Percentiles rank a stretch among this genome's conserved stretches.
Conservation (phyloP, 148 eudicot genomes). For the Suaeda aralocaspica region DNA sequence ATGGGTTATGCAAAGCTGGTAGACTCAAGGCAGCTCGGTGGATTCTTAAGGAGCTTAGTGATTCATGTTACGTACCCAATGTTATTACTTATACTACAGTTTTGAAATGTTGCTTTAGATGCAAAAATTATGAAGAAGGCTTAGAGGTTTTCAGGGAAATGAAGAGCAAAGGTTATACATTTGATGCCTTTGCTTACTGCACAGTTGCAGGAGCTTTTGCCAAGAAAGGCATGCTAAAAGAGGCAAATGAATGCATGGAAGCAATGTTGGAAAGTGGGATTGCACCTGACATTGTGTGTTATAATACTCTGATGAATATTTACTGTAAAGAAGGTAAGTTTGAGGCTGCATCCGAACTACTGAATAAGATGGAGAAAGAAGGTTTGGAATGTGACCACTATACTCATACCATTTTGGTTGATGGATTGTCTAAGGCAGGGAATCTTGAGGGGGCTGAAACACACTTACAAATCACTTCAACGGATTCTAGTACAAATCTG, state of each 20-base stretch:
- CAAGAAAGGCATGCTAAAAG: conserved; percentile 47
- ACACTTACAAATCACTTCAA: conserved; percentile 37
- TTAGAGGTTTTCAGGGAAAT: conserved; percentile 63
- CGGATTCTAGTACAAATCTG: conserved; percentile 48
- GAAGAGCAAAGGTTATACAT: conserved; percentile 74
- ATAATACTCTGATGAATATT: conserved; percentile 70
- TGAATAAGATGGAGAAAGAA: conserved; percentile 52
- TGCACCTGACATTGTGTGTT: conserved; percentile 58
- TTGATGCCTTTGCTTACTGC: conserved; percentile 85
- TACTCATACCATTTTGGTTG: conserved; percentile 75
- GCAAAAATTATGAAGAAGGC: conserved; percentile 51
- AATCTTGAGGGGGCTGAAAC: conserved; percentile 52
- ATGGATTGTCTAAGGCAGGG: conserved; percentile 81
- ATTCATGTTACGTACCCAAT: conserved; percentile 55
- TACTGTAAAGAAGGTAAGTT: conserved; percentile 60
- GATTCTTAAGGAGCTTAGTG: conserved; percentile 54
- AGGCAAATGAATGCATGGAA: conserved; percentile 53
- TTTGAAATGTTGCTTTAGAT: conserved; percentile 73
- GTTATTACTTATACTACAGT: conserved; percentile 76
- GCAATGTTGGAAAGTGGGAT: conserved; percentile 62
- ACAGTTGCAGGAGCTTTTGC: conserved; percentile 69
- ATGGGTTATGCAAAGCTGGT: conserved; percentile 67
- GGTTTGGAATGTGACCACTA: conserved; percentile 62
- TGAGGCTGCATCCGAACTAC: conserved; percentile 49
- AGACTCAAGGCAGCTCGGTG: conserved; percentile 43